Evolutionary conservation across 768 basidiomycete species (phyloP).

Genomic region (Serendipita sp.): DNA sequence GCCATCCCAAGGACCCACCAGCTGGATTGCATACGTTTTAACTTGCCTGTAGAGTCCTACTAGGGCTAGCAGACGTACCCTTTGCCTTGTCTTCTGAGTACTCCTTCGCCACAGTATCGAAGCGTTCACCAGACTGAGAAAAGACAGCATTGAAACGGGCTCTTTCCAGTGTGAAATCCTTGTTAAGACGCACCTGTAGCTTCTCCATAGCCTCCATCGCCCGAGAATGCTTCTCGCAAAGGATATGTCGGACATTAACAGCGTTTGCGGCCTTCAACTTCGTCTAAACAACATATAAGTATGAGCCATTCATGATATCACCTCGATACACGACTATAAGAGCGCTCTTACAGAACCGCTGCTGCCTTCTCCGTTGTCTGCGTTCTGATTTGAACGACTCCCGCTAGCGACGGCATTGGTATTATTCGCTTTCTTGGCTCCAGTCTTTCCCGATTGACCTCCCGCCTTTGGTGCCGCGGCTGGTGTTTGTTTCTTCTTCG

Average conservation of each 20-base stretch:
- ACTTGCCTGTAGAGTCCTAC: not conserved
- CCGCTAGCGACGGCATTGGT: not conserved
- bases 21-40: conserved; percentile 25
- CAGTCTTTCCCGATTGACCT: not conserved
- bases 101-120: conserved; percentile 80
- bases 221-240: conserved; percentile 78
- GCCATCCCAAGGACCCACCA: conserved; percentile 79
- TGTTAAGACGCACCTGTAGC: conserved; percentile 42
- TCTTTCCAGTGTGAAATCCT: not conserved
- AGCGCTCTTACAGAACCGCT: not conserved
- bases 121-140: conserved; percentile 54
- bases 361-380: not conserved
- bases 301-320: no score
- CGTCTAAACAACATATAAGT: not conserved
- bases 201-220: conserved; percentile 65
- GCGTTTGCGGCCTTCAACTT: conserved; percentile 61
- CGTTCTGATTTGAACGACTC: not conserved
- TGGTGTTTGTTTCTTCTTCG: conserved; percentile 1
- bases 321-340: no score
- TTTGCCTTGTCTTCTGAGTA: conserved; percentile 88
- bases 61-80: conserved; percentile 26
- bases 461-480: not conserved
- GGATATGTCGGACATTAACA: conserved; percentile 72
- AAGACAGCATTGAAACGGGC: not conserved
- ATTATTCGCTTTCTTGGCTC: not conserved